Evolutionary conservation across 805 yeast genomes (phyloP).

Genomic region (Saccharomycopsis capsularis): DNA sequence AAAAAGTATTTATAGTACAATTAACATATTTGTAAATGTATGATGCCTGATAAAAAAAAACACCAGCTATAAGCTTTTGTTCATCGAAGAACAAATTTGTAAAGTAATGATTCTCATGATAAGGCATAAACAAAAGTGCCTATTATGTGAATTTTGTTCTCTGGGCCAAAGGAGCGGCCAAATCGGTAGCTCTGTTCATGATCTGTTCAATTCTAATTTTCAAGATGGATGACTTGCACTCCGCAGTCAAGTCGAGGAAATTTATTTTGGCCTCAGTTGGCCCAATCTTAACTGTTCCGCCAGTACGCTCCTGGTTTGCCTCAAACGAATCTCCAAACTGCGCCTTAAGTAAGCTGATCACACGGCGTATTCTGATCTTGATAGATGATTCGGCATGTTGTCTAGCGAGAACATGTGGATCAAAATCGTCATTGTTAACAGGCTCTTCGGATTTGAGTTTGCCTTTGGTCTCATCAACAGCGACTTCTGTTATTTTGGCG

Average conservation of each 20-base stretch:
- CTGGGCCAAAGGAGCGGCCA: conserved; percentile 74
- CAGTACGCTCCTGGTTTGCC: conserved; percentile 33
- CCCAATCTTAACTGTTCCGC: conserved; percentile 67
- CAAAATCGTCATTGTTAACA: conserved; percentile 1
- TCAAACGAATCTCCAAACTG: conserved; percentile 82
- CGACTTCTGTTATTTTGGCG: neutral
- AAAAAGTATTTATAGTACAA: too few relatives aligned
- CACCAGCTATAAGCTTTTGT: too few relatives aligned
- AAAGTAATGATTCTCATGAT: too few relatives aligned
- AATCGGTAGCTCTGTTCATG: conserved; percentile 63
- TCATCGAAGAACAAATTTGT: too few relatives aligned
- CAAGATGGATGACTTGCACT: conserved; percentile 67
- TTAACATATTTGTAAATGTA: too few relatives aligned
- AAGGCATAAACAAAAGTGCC: too few relatives aligned
- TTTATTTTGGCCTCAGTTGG: conserved; percentile 64
- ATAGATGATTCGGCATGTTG: conserved; percentile 31
- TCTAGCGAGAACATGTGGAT: neutral
- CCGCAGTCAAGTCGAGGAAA: conserved; percentile 57
- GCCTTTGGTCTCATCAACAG: neutral
- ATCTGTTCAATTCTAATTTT: conserved; percentile 79
- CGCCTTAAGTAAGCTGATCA: conserved; percentile 58
- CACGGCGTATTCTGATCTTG: conserved; percentile 41
- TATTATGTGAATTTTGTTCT: conserved; percentile 2
- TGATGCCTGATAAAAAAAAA: too few relatives aligned
- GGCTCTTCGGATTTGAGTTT: conserved; percentile 11